phyloP scores from a whole-genome alignment of 2,329 filamentous ascomycete species.

The Hirsutella minnesotensis region DNA sequence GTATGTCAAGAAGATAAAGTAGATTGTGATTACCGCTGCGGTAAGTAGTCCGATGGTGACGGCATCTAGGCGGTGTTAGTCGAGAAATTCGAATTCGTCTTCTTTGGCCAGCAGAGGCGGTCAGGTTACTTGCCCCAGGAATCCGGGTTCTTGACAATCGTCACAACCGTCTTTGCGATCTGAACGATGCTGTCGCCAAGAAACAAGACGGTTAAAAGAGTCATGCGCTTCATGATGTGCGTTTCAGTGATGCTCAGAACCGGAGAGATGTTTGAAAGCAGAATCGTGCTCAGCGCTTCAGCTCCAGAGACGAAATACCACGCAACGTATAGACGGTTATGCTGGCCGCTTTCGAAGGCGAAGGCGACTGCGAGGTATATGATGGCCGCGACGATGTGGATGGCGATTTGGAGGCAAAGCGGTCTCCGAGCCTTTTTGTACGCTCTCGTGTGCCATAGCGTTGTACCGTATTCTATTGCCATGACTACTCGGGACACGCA shows the following conservation, averaged over 20 bases:
- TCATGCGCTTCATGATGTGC: constrained; percentile 52
- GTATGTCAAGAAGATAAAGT: constrained; percentile 33
- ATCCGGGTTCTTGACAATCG: constrained; percentile 28
- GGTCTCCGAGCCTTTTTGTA: constrained; percentile 24
- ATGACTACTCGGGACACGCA: constrained; percentile 40
- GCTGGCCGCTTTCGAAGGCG: constrained; percentile 18
- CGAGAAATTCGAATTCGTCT: too few species aligned
- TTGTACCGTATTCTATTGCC: constrained; percentile 39
- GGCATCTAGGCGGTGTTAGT: constrained; percentile 19
- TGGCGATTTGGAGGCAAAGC: constrained; percentile 20
- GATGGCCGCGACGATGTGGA: constrained; percentile 21
- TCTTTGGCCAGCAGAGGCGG: too few species aligned
- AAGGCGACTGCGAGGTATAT: constrained; percentile 31
- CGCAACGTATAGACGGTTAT: constrained; percentile 22
- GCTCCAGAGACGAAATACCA: constrained; percentile 43
- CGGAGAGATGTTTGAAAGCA: constrained; percentile 39
- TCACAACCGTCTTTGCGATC: constrained; percentile 39
- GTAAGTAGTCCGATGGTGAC: constrained; percentile 27
- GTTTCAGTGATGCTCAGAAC: constrained; percentile 50
- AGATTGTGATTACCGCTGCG: constrained; percentile 26
- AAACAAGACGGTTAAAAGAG: constrained; percentile 52
- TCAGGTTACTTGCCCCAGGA: constrained; percentile 22
- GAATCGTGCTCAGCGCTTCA: constrained; percentile 42
- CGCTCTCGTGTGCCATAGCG: constrained; percentile 28
- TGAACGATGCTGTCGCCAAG: constrained; percentile 56